These are phyloP conservation scores for Mortierella sp. DNA, from an alignment of 371 early-diverging fungal genomes.

Conservation along the genomic window DNA sequence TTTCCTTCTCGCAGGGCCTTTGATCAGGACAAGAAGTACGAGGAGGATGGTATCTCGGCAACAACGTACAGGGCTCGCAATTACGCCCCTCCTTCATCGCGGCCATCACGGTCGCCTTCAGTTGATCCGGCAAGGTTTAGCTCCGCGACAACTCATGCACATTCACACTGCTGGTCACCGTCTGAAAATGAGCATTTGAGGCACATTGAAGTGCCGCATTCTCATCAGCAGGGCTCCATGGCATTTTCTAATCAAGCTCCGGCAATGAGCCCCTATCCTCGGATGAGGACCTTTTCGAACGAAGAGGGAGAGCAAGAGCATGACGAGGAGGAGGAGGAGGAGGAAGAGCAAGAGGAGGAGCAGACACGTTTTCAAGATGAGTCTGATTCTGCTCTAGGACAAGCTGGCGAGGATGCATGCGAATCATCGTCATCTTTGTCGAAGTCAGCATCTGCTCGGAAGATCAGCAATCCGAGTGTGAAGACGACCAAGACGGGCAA, in stretches of 20 bases:
- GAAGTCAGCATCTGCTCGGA: background rate
- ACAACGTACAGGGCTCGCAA: background rate
- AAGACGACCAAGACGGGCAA: constrained; percentile 53
- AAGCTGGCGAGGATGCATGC: background rate
- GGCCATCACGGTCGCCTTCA: constrained; percentile 1
- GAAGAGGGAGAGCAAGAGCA: background rate
- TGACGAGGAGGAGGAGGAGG: background rate
- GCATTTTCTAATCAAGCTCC: background rate
- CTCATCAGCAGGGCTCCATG: background rate
- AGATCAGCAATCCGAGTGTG: constrained; percentile 25
- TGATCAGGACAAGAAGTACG: background rate
- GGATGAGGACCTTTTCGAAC: background rate
- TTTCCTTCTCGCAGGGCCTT: background rate
- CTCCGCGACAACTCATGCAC: background rate
- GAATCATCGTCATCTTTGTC: background rate
- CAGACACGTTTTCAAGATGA: background rate
- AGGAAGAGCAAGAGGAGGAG: background rate
- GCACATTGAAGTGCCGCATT: background rate
- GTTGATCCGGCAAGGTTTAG: background rate
- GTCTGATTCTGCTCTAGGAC: background rate
- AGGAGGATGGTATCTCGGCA: background rate
- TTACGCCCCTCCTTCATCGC: background rate
- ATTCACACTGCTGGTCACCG: background rate
- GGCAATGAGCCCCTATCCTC: background rate
- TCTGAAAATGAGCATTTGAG: background rate